phyloP scores from a whole-genome alignment of 2,329 filamentous ascomycete species.

The Polytolypa hystricis region DNA sequence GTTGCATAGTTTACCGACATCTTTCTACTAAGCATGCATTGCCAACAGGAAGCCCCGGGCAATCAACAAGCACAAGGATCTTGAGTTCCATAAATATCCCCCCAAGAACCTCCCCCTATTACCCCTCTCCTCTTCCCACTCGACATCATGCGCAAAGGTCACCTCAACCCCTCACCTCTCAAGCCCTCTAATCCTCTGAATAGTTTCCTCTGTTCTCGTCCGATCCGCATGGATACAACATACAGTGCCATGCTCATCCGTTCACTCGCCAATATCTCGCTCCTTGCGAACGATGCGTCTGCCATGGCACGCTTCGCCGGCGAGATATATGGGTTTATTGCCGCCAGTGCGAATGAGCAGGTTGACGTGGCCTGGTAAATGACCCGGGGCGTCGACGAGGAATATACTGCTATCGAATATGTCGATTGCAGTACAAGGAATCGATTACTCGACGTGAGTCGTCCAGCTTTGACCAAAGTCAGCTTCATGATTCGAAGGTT shows the following conservation, averaged over 20 bases:
- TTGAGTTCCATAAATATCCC: neutral
- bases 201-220: slow-evolving; percentile 15
- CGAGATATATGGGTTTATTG: slow-evolving; percentile 18
- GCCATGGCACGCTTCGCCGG: slow-evolving; percentile 25
- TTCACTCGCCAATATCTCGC: slow-evolving; percentile 20
- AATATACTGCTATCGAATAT: slow-evolving; percentile 22
- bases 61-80: too few relatives aligned
- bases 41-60: too few relatives aligned
- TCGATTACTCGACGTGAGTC: slow-evolving; percentile 7
- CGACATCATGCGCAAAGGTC: slow-evolving; percentile 23
- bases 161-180: slow-evolving; percentile 18
- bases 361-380: slow-evolving; percentile 25
- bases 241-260: slow-evolving; percentile 14
- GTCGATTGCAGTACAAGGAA: slow-evolving; percentile 17
- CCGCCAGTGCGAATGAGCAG: slow-evolving; percentile 15
- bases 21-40: too few relatives aligned
- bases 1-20: too few relatives aligned
- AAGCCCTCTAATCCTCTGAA: slow-evolving; percentile 15
- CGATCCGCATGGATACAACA: slow-evolving; percentile 23
- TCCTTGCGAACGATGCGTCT: slow-evolving; percentile 19
- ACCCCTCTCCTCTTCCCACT: slow-evolving; percentile 16
- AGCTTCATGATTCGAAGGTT: slow-evolving; percentile 1
- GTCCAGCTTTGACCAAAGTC: slow-evolving; percentile 15
- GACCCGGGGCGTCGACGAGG: slow-evolving; percentile 22
- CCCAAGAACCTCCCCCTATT: slow-evolving; percentile 1